Evolutionary conservation across 805 yeast genomes (phyloP).

Genomic region (Starmerella ratchasimensis): DNA sequence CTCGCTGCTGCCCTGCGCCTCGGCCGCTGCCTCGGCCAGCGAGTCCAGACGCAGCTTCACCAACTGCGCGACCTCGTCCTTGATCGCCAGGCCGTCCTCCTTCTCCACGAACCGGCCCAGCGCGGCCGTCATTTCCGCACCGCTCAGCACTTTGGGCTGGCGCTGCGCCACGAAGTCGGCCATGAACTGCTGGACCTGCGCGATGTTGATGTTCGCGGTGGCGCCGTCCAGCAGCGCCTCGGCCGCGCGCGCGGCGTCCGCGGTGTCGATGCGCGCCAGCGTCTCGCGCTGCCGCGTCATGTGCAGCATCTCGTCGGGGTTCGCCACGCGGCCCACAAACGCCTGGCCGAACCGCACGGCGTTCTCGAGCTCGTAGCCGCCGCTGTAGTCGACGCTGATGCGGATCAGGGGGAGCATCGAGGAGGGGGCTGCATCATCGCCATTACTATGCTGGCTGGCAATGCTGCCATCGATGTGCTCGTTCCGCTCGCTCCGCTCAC

Average conservation of each 20-base stretch:
- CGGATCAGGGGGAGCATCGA: constrained; percentile 68
- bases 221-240: constrained; percentile 3
- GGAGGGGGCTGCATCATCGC: constrained; percentile 28
- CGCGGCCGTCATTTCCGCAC: constrained; percentile 59
- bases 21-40: too few relatives aligned
- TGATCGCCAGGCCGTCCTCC: constrained; percentile 64
- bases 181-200: constrained; percentile 34
- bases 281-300: constrained; percentile 36
- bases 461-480: too few relatives aligned
- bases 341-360: constrained; percentile 77
- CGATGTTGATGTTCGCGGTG: neutral
- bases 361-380: constrained; percentile 85
- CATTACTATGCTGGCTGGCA: too few relatives aligned
- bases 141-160: constrained; percentile 56
- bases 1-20: too few relatives aligned
- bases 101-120: constrained; percentile 61
- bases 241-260: neutral
- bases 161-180: constrained; percentile 48
- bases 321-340: constrained; percentile 84
- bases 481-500: too few relatives aligned
- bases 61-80: constrained; percentile 14
- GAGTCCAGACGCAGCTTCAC: neutral
- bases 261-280: constrained; percentile 16
- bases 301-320: constrained; percentile 70
- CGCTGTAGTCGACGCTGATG: constrained; percentile 74